Percentiles rank a stretch among this genome's conserved stretches.
Conservation (phyloP, 2,329 filamentous ascomycete species). For the Ceratocystis papillata region DNA sequence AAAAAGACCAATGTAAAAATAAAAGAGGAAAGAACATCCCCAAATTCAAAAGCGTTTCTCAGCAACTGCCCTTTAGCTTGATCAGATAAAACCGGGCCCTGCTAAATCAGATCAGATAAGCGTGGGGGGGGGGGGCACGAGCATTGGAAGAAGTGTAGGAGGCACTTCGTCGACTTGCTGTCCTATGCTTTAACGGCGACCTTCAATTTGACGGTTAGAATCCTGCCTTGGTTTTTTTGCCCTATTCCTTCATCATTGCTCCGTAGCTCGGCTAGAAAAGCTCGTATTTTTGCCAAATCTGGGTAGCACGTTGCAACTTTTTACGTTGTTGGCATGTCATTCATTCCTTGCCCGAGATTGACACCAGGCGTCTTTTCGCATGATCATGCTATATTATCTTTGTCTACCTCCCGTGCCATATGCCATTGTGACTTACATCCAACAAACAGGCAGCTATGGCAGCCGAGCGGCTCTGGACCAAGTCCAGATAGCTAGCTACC, state of each 20-base stretch:
- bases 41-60: not conserved
- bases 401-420: not conserved
- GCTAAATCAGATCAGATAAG: constrained; percentile 8
- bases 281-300: not conserved
- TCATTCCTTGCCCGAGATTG: not conserved
- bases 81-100: not conserved
- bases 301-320: not conserved
- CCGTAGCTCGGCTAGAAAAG: not conserved
- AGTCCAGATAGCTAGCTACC: not conserved
- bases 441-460: not conserved
- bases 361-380: not conserved
- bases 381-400: not conserved
- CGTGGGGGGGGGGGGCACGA: not conserved
- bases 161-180: not conserved
- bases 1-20: not conserved
- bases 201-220: not conserved
- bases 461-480: not conserved
- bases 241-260: not conserved
- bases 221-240: not conserved
- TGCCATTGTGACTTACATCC: not conserved
- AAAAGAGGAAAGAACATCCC: not conserved
- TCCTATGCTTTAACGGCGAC: not conserved
- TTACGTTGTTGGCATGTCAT: not conserved
- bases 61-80: not conserved
- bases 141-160: not conserved